Evolutionary conservation across 164 flowering plant species (phyloP), one percentile per base, ranked within the genome.

Genomic region (Aristolochia contorta): DNA sequence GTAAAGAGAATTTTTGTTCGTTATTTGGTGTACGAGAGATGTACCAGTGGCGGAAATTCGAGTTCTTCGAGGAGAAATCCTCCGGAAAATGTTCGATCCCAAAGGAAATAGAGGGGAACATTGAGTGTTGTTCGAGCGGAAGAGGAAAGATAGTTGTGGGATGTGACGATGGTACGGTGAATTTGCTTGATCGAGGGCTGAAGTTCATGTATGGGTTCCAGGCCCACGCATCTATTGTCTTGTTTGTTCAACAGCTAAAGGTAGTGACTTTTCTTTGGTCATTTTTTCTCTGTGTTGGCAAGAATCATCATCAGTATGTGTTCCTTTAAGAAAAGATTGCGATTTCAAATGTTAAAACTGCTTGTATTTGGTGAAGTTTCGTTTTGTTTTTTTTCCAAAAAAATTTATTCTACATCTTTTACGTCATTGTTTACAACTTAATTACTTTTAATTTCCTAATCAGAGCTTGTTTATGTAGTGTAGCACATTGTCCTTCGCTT

Each of bases 21-120:
- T 37, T 50, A 18, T n/a, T 12, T 49, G 7, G 54, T 3, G 9
- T 13, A 20, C 15, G 47, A 63, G 54, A 45, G 56, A 90, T 93
- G 99, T 90, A 88, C 62, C 96, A 93, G 60, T 93, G 92, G 96
- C 75, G 96, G 76, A 93, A 90, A 67, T 93, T 93, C 78, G 97
- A 93, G 64, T 93, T 93, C 74, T 90, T 93, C 67, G 99, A 93
- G 78, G 95, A 89, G 76, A 93, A 93, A 70, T 74, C 68, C 18
- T 69, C 76, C 1, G 87, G 87, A 2, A 84, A 80, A 63, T 63
- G 73, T 76, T 47, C 77, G 67, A 74, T 87, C 32, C 84, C 91
- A 2, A 84, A 80, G 16, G 93, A 93, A 21, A 80, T 86, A 0
- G 57, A 59, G 0, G 91, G 89, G 0, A 76, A 70, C 48, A 73